phyloP scores from a whole-genome alignment of 768 basidiomycete genomes.

The Lyophyllum semitale region DNA sequence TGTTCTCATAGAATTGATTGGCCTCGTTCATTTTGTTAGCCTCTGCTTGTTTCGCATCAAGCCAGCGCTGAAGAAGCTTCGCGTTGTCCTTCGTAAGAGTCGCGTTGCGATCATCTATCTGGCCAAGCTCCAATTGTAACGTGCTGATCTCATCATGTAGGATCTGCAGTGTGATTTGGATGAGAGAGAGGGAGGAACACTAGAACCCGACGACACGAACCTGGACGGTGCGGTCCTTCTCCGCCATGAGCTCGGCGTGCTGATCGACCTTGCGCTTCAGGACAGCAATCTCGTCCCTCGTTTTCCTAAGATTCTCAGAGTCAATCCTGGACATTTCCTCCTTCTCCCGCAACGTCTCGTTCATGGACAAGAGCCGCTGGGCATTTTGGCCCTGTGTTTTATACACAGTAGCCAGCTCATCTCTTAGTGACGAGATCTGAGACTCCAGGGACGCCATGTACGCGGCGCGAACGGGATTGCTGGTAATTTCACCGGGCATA shows the following conservation, averaged over 20 bases:
- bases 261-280: slow-evolving; percentile 79
- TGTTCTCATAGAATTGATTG: slow-evolving; percentile 85
- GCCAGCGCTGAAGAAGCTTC: slow-evolving; percentile 92
- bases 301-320: slow-evolving; percentile 75
- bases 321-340: slow-evolving; percentile 86
- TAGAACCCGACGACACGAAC: slow-evolving; percentile 43
- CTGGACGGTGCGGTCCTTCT: slow-evolving; percentile 89
- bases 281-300: slow-evolving; percentile 71
- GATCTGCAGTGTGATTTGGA: slow-evolving; percentile 50
- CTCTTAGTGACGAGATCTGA: slow-evolving; percentile 88
- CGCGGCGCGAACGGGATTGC: slow-evolving; percentile 84
- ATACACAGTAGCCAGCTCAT: slow-evolving; percentile 93
- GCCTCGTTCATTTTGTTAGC: slow-evolving; percentile 96
- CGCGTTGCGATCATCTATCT: slow-evolving; percentile 85
- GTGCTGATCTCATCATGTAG: slow-evolving; percentile 95
- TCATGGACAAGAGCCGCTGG: slow-evolving; percentile 89
- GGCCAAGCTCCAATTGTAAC: slow-evolving; percentile 85
- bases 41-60: slow-evolving; percentile 91
- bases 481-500: slow-evolving; percentile 30
- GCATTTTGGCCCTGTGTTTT: slow-evolving; percentile 96
- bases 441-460: slow-evolving; percentile 92
- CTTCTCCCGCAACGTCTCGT: slow-evolving; percentile 91
- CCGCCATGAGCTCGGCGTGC: slow-evolving; percentile 82
- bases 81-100: slow-evolving; percentile 93
- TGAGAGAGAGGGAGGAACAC: not conserved